These are phyloP conservation scores for Nymphaea thermarum DNA, from an alignment of 164 flowering plant species.

Conservation along the genomic window DNA sequence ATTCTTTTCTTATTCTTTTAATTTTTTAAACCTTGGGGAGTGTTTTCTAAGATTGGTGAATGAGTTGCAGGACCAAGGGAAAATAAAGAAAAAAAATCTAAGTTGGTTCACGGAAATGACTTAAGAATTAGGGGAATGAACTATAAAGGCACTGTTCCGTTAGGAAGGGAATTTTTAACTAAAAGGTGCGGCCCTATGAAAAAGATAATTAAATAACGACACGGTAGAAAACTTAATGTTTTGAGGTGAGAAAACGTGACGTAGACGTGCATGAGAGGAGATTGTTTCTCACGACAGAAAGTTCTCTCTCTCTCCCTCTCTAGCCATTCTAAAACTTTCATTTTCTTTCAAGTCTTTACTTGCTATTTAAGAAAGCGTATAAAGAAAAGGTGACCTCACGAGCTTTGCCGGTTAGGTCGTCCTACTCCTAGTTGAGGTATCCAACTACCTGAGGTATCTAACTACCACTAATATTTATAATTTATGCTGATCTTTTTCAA, in stretches of 20 bases:
- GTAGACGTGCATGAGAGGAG: background rate
- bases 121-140: background rate
- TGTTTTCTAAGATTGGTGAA: background rate
- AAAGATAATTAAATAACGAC: too few relatives aligned
- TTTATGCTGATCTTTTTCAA: too few relatives aligned
- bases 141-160: too few relatives aligned
- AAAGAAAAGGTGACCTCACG: background rate
- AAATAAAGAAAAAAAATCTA: background rate
- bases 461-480: too few relatives aligned
- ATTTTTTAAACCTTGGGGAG: background rate
- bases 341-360: background rate
- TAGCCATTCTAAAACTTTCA: background rate
- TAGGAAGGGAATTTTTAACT: too few relatives aligned
- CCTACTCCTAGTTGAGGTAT: background rate
- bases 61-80: background rate
- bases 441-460: too few relatives aligned
- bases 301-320: background rate
- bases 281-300: background rate
- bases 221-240: too few relatives aligned
- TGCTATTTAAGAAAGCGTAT: background rate
- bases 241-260: background rate
- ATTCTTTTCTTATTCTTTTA: background rate
- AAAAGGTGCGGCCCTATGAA: too few relatives aligned
- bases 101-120: background rate
- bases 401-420: background rate